Conservation (phyloP, 2,329 filamentous ascomycete species). For the Ramularia endophylla region DNA sequence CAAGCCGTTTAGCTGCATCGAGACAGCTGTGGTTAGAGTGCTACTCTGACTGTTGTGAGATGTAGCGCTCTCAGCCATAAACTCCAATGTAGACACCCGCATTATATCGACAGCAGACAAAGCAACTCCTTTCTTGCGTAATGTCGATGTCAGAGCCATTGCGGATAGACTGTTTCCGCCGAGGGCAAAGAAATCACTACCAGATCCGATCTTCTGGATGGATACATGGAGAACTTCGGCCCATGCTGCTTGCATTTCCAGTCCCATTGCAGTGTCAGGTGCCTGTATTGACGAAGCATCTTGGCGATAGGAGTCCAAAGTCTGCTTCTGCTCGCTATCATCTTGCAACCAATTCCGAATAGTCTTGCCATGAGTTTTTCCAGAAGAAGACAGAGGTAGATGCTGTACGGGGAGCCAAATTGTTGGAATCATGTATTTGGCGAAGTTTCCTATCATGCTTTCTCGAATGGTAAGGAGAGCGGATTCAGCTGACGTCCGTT, state of each 20-base stretch:
- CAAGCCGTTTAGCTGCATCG: too few species aligned
- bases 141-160: conserved; percentile 19
- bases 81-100: conserved; percentile 1
- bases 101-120: conserved; percentile 1
- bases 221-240: neutral
- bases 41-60: too few species aligned
- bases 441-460: neutral
- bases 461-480: neutral
- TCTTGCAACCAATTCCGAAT: neutral
- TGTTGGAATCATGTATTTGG: conserved; percentile 3
- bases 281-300: too few species aligned
- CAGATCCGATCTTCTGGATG: conserved; percentile 16
- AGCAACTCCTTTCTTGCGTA: neutral
- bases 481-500: too few species aligned
- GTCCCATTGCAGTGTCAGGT: neutral
- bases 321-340: neutral
- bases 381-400: neutral
- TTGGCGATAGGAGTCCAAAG: neutral
- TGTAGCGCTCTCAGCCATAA: too few species aligned
- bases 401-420: conserved; percentile 1
- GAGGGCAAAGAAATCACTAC: conserved; percentile 38
- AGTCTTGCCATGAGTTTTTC: conserved; percentile 1
- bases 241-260: neutral
- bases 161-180: conserved; percentile 40
- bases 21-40: too few species aligned